Evolutionary conservation across 306 rosid genomes (phyloP), one percentile per base, ranked within the genome.

Genomic region (Sophora flavescens): DNA sequence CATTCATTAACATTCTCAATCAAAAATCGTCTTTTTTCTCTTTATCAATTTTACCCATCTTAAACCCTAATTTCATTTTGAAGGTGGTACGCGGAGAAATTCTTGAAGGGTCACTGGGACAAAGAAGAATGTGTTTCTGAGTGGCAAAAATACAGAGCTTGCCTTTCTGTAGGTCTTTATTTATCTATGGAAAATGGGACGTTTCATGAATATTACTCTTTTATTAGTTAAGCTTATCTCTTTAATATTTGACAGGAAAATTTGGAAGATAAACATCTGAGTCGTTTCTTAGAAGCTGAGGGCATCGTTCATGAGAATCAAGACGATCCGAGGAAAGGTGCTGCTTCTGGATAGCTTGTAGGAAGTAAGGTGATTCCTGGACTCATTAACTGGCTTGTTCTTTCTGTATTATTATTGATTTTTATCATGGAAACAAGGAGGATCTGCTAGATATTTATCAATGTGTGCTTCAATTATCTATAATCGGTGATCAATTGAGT

Each of bases 101-200:
- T 85, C 70, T 79, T 92, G 32, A 89, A 92, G 78, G 97, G 95
- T 67, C 84, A 83, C 17, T 90, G 89, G 89, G 91, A 85, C 78
- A 89, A 88, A 80, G 86, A 84, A 81, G 96, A 89, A 15, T 95
- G 97, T 35, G 83, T 78, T 74, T 78, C 87, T 5, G 97, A 92
- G 70, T 90, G 98, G 98, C 81, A 85, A 58, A 88, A 90, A 44
- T 95, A 92, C 92, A 83, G 87, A 79, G 89, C 97, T 56, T 92
- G 97, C 80, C 92, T 95, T 22, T 88, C 91, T 42, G 97, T 92
- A 81, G 41, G 85, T 47, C 75, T 69, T 73, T 41, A 3, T 2
- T 22, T n/a, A 52, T 68, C 39, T 17, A 2, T 35, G 50, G 3
- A 45, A 45, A 22, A 4, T 35, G 50, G 5, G 39, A 22, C 12